Base-by-base conservation (phyloP, 2,329 filamentous ascomycete genomes). In the Fusarium decemcellulare region DNA sequence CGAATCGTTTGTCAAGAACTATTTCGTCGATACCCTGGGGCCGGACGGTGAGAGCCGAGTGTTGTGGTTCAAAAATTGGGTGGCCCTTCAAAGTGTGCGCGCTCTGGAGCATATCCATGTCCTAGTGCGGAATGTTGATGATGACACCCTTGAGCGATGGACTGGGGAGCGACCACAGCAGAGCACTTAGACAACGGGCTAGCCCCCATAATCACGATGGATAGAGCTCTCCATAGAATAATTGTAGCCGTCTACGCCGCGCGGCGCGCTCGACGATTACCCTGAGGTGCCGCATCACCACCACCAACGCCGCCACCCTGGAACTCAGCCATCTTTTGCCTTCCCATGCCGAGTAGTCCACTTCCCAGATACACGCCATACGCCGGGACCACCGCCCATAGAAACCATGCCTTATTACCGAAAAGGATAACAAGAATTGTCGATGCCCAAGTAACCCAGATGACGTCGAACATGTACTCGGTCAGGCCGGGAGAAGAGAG, bases 381-480 rank as follows among this genome's bases (percentile, higher is more conserved):
- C 39, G 85, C 86, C 7, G 88, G 88, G 5, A 90, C 83, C 23
- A 85, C 76, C 15, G 81, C 75, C 86, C 86, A 90, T 11, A 89
- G 72, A 18, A 88, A 77, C 87, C 87, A 90, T 14, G 83, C 93
- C 83, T 91, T 91, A 78, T 98, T 94, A 5, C 96, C 96, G 50
- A 95, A 88, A 30, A 97, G 68, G 15, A 92, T 87, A 14, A 91
- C 94, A n/a, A 92, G 80, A 9, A 91, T 81, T 42, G 93, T 84
- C 57, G 91, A 92, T 11, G 89, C 90, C 91, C 95, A 98, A 0
- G 94, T 98, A 83, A 97, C 94, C 88, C 97, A 98, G 56, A 97
- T 85, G 52, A 97, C 89, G 82, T 99, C 96, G 87, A 97, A 99
- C 92, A 98, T 93, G 85, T 97, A 98, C 82, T 98, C 96, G 11